Evolutionary conservation across 176 grass and related monocot species (phyloP).

Genomic region (Oropetium thomaeum): DNA sequence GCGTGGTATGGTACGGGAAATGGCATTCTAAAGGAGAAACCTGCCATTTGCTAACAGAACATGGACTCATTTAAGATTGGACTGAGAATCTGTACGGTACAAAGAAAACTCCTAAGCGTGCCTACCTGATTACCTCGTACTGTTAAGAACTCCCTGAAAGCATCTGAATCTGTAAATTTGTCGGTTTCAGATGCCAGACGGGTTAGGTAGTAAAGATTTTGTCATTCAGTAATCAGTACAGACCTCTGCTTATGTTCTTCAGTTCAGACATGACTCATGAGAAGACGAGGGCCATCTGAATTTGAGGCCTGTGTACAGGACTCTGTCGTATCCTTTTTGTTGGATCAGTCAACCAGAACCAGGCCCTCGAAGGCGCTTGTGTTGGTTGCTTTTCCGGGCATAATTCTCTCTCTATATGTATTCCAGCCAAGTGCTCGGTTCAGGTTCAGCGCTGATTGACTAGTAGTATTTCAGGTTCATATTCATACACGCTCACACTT

Average conservation of each 20-base stretch:
- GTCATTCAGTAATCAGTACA: no score
- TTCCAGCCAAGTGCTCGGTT: not conserved
- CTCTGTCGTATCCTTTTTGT: not conserved
- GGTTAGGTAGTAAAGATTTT: not conserved
- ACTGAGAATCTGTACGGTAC: not conserved
- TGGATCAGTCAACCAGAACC: conserved; percentile 8
- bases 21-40: not conserved
- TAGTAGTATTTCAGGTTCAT: not conserved
- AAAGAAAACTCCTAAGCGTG: not conserved
- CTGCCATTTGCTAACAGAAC: not conserved
- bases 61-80: not conserved
- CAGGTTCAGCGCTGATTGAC: not conserved
- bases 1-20: not conserved
- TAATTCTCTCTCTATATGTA: not conserved
- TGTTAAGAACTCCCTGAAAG: not conserved
- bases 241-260: not conserved
- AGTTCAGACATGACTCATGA: not conserved
- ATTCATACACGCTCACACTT: not conserved
- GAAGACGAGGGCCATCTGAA: not conserved
- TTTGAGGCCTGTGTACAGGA: not conserved
- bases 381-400: conserved; percentile 4
- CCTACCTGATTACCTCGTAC: not conserved
- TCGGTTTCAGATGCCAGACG: no score
- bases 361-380: not conserved
- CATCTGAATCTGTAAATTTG: not conserved